Evolutionary conservation across 2,329 filamentous ascomycete genomes (phyloP).

Genomic region (Drechmeria coniospora): DNA sequence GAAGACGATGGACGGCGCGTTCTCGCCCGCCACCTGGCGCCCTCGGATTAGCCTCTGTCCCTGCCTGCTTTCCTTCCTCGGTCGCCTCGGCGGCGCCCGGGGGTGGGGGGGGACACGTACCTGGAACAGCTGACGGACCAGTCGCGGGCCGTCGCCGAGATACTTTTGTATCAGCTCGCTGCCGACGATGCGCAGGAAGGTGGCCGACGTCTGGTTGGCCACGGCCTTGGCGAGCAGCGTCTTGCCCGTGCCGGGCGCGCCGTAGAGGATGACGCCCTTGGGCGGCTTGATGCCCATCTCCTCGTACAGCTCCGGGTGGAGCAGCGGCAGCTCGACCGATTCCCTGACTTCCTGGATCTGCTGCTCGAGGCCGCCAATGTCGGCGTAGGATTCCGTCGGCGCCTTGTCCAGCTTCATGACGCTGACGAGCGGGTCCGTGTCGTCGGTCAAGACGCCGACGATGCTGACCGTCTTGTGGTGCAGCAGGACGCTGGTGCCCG

Average conservation of each 20-base stretch:
- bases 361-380: constrained; percentile 87
- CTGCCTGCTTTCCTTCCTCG: too few relatives aligned
- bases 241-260: constrained; percentile 92
- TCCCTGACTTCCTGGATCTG: constrained; percentile 98
- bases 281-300: constrained; percentile 99
- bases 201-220: constrained; percentile 96
- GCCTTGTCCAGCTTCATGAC: constrained; percentile 99
- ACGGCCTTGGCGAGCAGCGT: constrained; percentile 92
- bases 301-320: constrained; percentile 95
- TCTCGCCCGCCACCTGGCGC: constrained; percentile 71
- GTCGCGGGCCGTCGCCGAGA: constrained; percentile 81
- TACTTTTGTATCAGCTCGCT: constrained; percentile 98
- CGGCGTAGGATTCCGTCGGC: constrained; percentile 92
- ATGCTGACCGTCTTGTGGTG: constrained; percentile 98
- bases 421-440: constrained; percentile 85
- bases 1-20: constrained; percentile 93
- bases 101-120: too few relatives aligned
- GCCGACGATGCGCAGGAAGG: constrained; percentile 92
- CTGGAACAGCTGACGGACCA: constrained; percentile 93
- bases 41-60: constrained; percentile 2
- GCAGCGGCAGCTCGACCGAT: constrained; percentile 84
- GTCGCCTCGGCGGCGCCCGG: too few relatives aligned
- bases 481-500: constrained; percentile 83
- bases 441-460: constrained; percentile 90
- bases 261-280: constrained; percentile 98